Percentiles rank a stretch among this genome's conserved stretches.
Evolutionary conservation across 2,329 filamentous ascomycete species (phyloP).

Genomic region (Westerdykella ornata): DNA sequence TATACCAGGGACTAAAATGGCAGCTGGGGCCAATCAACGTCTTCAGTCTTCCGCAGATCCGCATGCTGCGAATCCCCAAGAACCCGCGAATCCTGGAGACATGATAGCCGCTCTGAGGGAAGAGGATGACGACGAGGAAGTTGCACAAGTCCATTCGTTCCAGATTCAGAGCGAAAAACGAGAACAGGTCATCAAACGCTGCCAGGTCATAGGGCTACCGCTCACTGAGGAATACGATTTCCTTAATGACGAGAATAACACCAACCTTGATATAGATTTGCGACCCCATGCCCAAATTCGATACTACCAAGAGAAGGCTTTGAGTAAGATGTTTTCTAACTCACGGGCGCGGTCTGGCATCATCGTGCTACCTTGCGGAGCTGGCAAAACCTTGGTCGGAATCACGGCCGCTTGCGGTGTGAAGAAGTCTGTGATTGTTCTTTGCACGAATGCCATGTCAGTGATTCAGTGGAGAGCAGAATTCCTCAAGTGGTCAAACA

Average conservation of each 20-base stretch:
- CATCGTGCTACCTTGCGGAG: conserved; percentile 92
- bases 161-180: conserved; percentile 79
- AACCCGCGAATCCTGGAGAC: conserved; percentile 42
- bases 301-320: conserved; percentile 91
- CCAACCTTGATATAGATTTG: conserved; percentile 88
- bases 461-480: conserved; percentile 95
- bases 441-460: conserved; percentile 97
- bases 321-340: conserved; percentile 99
- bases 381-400: conserved; percentile 95
- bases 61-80: conserved; percentile 20
- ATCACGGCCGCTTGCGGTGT: conserved; percentile 97
- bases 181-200: conserved; percentile 82
- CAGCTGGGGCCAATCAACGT: conserved; percentile 73
- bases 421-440: conserved; percentile 90
- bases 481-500: conserved; percentile 99
- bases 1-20: conserved; percentile 91
- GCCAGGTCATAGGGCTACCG: conserved; percentile 76
- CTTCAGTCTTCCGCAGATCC: conserved; percentile 44
- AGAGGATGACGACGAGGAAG: conserved; percentile 78
- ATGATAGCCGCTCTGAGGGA: conserved; percentile 60
- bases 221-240: conserved; percentile 98
- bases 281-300: conserved; percentile 85
- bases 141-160: conserved; percentile 86
- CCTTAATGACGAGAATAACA: conserved; percentile 79
- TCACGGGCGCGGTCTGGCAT: conserved; percentile 95